Conservation (phyloP, 2,329 filamentous ascomycete species). For the Paracorniculantispora psalliotae region DNA sequence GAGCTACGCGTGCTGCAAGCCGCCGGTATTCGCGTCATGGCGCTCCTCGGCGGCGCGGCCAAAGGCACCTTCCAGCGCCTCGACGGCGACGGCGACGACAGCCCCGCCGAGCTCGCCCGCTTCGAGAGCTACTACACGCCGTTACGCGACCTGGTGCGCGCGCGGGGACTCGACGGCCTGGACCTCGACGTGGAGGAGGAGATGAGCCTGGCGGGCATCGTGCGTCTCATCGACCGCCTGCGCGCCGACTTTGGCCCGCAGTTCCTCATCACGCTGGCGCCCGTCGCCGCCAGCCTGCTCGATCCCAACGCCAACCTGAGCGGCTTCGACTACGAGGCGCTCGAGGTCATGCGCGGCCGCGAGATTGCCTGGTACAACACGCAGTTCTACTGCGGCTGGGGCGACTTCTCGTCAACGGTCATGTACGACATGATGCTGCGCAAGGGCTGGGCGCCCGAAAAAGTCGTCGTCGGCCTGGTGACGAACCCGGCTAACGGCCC, state of each 20-base stretch:
- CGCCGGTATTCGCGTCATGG: conserved; percentile 72
- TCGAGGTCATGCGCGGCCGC: conserved; percentile 62
- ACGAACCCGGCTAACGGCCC: conserved; percentile 71
- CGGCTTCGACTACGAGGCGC: conserved; percentile 72
- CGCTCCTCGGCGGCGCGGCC: conserved; percentile 83
- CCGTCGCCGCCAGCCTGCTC: conserved; percentile 69
- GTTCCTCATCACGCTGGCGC: conserved; percentile 78
- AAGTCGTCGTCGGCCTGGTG: conserved; percentile 74
- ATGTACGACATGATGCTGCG: conserved; percentile 49
- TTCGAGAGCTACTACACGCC: conserved; percentile 74
- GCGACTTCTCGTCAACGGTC: conserved; percentile 43
- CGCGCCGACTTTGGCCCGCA: conserved; percentile 61
- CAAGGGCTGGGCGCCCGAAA: conserved; percentile 65
- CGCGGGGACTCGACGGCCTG: conserved; percentile 60
- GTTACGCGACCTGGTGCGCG: conserved; percentile 58
- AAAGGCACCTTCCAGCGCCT: conserved; percentile 62
- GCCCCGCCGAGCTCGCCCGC: conserved; percentile 30
- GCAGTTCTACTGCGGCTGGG: conserved; percentile 93
- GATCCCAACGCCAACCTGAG: conserved; percentile 57
- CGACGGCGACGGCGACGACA: conserved; percentile 42
- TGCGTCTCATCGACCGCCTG: conserved; percentile 62
- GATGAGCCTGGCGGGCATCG: conserved; percentile 62
- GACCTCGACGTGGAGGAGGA: conserved; percentile 78
- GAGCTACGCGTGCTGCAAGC: conserved; percentile 69
- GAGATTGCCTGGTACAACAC: conserved; percentile 82